A percentile compares a stretch with the other conserved stretches of the same genome.
Conservation (phyloP, 1,284 basidiomycete species). For the Apiotrichum veenhuisii region DNA sequence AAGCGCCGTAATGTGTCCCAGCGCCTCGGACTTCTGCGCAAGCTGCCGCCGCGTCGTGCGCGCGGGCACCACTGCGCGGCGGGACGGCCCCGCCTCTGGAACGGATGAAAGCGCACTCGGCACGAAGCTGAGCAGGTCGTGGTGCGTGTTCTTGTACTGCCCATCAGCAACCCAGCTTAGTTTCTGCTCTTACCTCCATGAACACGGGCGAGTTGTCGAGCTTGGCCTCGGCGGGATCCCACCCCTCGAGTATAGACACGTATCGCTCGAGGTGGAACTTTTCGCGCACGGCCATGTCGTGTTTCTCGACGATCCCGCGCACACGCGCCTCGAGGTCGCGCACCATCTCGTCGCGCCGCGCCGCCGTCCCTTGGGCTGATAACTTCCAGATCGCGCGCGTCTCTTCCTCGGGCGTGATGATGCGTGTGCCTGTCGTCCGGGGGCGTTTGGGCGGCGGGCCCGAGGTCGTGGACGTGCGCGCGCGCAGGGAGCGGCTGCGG, state of each 20-base stretch:
- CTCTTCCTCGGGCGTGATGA: slow-evolving; percentile 25
- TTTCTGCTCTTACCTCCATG: slow-evolving; percentile 56
- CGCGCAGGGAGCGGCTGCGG: not conserved
- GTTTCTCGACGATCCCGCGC: slow-evolving; percentile 60
- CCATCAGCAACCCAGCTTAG: slow-evolving; percentile 3
- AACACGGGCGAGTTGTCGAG: slow-evolving; percentile 68
- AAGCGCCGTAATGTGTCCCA: slow-evolving; percentile 20
- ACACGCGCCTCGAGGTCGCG: slow-evolving; percentile 60
- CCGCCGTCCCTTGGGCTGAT: slow-evolving; percentile 24
- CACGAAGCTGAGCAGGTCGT: slow-evolving; percentile 35
- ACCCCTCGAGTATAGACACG: slow-evolving; percentile 62
- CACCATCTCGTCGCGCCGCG: slow-evolving; percentile 53
- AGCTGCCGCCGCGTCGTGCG: slow-evolving; percentile 41
- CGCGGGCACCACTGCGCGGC: slow-evolving; percentile 18
- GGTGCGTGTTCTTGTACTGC: slow-evolving; percentile 32
- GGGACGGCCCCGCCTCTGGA: slow-evolving; percentile 30
- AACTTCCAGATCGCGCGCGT: slow-evolving; percentile 24
- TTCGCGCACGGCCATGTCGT: slow-evolving; percentile 77
- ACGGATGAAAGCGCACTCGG: slow-evolving; percentile 3
- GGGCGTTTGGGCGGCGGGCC: not conserved
- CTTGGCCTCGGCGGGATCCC: slow-evolving; percentile 72
- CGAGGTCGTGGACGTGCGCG: not conserved
- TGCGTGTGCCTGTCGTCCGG: slow-evolving; percentile 1
- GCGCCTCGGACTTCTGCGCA: slow-evolving; percentile 32
- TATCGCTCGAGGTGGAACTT: slow-evolving; percentile 80